Percentiles rank a stretch among this genome's conserved stretches.
phyloP scores from a whole-genome alignment of 192 early-diverging fungal genomes.

The Oehlia diaphana region DNA sequence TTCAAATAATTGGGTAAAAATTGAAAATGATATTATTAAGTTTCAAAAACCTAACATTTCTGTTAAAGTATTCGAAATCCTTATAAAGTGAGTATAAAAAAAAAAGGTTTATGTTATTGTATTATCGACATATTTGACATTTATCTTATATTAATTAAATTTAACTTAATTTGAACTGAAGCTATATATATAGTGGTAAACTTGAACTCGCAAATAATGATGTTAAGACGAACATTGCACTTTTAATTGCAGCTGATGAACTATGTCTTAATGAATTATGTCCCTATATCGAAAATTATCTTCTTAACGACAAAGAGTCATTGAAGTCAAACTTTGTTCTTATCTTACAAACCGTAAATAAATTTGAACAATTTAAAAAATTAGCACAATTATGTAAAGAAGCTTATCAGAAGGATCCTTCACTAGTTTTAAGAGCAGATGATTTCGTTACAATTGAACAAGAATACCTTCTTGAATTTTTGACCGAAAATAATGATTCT shows the following conservation, averaged over 20 bases:
- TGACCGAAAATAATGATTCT: not conserved
- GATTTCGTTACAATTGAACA: not conserved
- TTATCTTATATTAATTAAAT: too few relatives aligned
- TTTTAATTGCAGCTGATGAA: too few relatives aligned
- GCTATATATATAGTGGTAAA: too few relatives aligned
- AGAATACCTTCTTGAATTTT: not conserved
- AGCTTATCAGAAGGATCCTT: not conserved
- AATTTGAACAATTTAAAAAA: not conserved
- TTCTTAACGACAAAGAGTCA: not conserved
- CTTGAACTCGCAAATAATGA: not conserved
- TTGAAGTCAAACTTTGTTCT: not conserved
- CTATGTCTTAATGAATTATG: not conserved
- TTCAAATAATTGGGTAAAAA: not conserved
- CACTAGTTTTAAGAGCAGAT: not conserved
- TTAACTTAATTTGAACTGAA: too few relatives aligned
- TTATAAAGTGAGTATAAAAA: not conserved
- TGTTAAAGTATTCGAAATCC: not conserved
- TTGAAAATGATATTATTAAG: not conserved
- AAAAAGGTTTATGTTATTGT: too few relatives aligned
- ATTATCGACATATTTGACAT: too few relatives aligned
- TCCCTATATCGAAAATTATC: not conserved
- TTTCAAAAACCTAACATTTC: too few relatives aligned
- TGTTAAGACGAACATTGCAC: not conserved
- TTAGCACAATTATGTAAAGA: not conserved
- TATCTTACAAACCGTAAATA: not conserved